Conservation (phyloP, 495 filamentous ascomycete genomes). For the Recurvomyces mirabilis region DNA sequence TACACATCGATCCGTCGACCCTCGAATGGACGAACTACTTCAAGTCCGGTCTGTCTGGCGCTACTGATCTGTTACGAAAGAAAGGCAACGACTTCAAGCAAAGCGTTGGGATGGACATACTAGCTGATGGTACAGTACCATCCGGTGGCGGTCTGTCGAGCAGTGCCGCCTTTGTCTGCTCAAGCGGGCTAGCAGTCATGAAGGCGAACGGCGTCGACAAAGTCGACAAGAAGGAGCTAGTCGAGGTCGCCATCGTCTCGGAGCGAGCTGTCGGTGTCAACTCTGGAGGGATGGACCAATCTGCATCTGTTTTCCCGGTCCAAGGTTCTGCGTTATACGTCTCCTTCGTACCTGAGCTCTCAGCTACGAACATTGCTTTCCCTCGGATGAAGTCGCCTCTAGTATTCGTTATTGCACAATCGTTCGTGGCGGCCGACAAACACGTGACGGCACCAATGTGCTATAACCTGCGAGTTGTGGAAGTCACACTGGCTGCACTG, state of each 20-base stretch:
- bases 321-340: constrained; percentile 81
- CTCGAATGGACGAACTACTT: constrained; percentile 98
- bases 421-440: constrained; percentile 87
- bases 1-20: constrained; percentile 31
- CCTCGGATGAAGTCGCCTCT: constrained; percentile 72
- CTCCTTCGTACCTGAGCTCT: constrained; percentile 72
- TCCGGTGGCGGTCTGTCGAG: constrained; percentile 84
- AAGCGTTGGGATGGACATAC: constrained; percentile 71
- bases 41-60: constrained; percentile 77
- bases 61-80: constrained; percentile 64
- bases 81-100: constrained; percentile 40
- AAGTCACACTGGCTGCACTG: constrained; percentile 81
- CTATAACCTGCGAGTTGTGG: constrained; percentile 95
- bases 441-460: constrained; percentile 82
- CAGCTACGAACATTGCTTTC: constrained; percentile 67
- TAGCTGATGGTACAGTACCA: constrained; percentile 86
- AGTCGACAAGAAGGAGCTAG: constrained; percentile 79
- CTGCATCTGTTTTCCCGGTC: constrained; percentile 87
- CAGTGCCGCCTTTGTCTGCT: constrained; percentile 86
- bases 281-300: constrained; percentile 95
- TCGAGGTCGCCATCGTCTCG: constrained; percentile 84
- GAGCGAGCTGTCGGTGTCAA: constrained; percentile 93
- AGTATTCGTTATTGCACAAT: constrained; percentile 87
- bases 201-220: constrained; percentile 67
- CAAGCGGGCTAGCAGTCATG: constrained; percentile 80